Base-by-base conservation (phyloP, 352 stramenopile species). In the Phytopythium kandeliae region DNA sequence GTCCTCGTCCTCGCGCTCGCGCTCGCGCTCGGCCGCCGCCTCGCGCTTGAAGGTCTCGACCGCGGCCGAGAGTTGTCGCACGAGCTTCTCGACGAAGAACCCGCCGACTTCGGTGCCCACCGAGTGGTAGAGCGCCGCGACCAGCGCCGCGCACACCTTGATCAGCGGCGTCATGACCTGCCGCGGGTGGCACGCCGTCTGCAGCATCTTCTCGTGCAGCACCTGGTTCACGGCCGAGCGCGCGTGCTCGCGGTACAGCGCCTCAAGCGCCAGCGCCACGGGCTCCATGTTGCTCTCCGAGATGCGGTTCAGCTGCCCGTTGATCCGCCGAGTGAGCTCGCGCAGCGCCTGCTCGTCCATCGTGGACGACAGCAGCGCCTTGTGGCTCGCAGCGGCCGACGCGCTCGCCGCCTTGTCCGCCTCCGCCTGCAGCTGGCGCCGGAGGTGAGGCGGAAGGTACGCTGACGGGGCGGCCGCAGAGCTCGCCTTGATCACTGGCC, bases 271-370 rank as follows among this genome's bases (percentile, higher is more conserved):
- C n/a, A 92, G 55, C 3, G 59, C 60, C 31, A 94, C 78, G 31
- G 83, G 84, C 69, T 97, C 86, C 69, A 97, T 92, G 55, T 96
- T 97, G 51, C 72, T 78, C 66, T 96, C 89, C 16, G 87, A 92
- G 44, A 97, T 88, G 37, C 88, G 85, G 60, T 97, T 97, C 7
- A 97, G 63, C 54, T 96, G 85, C 22, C 88, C 88, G 58, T 96
- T 96, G 30, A 97, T 64, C 31, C 76, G 69, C 4, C 85, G 78
- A 25, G 71, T 71, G 51, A 93, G 57, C 51, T 91, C 79, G 0
- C 82, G 74, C 41, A 91, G 53, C 13, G 66, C 66, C 52, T 89
- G 72, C 41, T 89, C 78, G 43, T 92, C 77, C 78, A 89, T 89
- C 21, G 76, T 67, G 28, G 68, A 84, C 31, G 71, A 63, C 30